These are phyloP conservation scores for Cladosporium velox DNA, from an alignment of 2,329 filamentous ascomycete species.

Conservation along the genomic window DNA sequence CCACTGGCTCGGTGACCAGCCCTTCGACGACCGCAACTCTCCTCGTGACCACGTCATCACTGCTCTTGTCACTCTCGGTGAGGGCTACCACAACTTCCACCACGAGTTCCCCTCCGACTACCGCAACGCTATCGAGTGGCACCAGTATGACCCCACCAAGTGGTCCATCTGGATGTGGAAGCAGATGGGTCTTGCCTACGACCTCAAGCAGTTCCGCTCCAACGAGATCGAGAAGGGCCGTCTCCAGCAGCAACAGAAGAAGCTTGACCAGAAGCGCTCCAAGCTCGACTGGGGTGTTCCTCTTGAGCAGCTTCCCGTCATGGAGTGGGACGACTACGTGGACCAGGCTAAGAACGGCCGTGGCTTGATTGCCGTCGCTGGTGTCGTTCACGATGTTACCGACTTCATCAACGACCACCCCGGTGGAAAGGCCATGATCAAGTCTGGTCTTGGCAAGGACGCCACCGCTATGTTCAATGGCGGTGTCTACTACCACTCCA, in stretches of 20 bases:
- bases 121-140: slow-evolving; percentile 88
- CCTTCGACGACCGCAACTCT: slow-evolving; percentile 90
- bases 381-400: slow-evolving; percentile 82
- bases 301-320: slow-evolving; percentile 79
- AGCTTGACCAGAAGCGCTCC: slow-evolving; percentile 82
- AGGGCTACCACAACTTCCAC: slow-evolving; percentile 95
- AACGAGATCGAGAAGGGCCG: slow-evolving; percentile 94
- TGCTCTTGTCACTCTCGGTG: slow-evolving; percentile 79
- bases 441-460: slow-evolving; percentile 79
- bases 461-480: slow-evolving; percentile 90
- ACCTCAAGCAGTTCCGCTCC: slow-evolving; percentile 85
- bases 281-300: slow-evolving; percentile 84
- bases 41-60: slow-evolving; percentile 87
- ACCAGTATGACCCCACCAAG: slow-evolving; percentile 90
- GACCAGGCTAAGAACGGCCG: slow-evolving; percentile 75
- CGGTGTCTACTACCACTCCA: slow-evolving; percentile 86
- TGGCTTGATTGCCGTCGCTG: slow-evolving; percentile 74
- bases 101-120: slow-evolving; percentile 93
- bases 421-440: slow-evolving; percentile 86
- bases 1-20: slow-evolving; percentile 89
- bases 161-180: slow-evolving; percentile 86
- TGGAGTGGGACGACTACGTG: slow-evolving; percentile 85
- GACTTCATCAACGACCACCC: slow-evolving; percentile 87
- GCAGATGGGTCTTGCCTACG: slow-evolving; percentile 78
- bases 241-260: slow-evolving; percentile 87